These are phyloP conservation scores for Pythium phragmitis DNA, from an alignment of 352 stramenopile species.

Conservation along the genomic window DNA sequence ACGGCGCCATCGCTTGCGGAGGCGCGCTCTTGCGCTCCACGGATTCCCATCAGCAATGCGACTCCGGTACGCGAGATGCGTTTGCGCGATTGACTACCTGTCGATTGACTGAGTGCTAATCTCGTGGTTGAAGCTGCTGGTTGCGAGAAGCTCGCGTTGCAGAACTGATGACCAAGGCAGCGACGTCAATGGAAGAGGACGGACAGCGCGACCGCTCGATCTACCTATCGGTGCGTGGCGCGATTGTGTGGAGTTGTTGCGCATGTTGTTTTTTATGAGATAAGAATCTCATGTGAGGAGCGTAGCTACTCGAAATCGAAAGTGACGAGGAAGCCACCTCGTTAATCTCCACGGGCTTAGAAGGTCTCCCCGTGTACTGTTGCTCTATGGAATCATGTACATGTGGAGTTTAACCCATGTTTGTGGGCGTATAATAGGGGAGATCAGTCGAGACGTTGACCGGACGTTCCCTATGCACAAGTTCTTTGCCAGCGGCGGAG, in stretches of 20 bases:
- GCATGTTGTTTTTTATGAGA: background rate
- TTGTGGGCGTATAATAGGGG: constrained; percentile 30
- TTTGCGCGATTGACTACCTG: background rate
- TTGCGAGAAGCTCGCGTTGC: constrained; percentile 8
- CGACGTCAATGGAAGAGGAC: constrained; percentile 16
- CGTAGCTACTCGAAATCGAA: constrained; percentile 43
- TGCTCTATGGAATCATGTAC: background rate
- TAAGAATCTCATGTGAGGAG: background rate
- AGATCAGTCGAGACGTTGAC: constrained; percentile 71
- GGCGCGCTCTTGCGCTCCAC: constrained; percentile 11
- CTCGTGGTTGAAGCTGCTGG: constrained; percentile 16
- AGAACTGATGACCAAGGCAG: constrained; percentile 22
- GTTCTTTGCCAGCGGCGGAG: constrained; percentile 51
- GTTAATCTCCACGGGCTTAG: constrained; percentile 53
- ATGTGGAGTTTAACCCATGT: background rate
- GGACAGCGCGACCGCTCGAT: constrained; percentile 13
- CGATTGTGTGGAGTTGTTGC: background rate
- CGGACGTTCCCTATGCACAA: constrained; percentile 62
- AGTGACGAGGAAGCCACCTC: constrained; percentile 34
- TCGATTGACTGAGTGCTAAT: background rate
- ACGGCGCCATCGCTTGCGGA: constrained; percentile 14
- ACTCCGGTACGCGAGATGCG: background rate
- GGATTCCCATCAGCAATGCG: constrained; percentile 10
- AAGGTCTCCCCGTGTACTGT: constrained; percentile 35
- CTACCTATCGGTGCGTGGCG: constrained; percentile 16